These are phyloP conservation scores for Clarkia xantiana DNA, from an alignment of 345 rosid genomes.

Conservation along the genomic window DNA sequence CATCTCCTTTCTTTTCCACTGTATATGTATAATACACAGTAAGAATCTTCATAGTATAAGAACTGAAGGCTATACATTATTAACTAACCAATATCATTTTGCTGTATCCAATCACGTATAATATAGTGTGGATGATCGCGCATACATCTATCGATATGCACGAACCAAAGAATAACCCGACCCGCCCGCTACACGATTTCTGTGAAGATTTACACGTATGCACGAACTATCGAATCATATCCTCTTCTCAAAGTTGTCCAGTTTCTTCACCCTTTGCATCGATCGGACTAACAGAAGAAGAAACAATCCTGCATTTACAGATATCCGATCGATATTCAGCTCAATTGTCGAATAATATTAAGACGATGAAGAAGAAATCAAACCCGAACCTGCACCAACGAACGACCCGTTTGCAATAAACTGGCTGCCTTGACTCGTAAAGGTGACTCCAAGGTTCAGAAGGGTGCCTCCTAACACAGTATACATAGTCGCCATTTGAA, in stretches of 20 bases:
- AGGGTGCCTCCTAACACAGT: constrained; percentile 72
- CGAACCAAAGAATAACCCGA: too few relatives aligned
- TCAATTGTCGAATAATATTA: neutral
- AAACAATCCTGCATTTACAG: constrained; percentile 47
- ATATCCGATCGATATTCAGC: neutral
- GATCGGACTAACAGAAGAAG: constrained; percentile 43
- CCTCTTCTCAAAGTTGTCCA: constrained; percentile 91
- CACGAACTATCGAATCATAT: constrained; percentile 29
- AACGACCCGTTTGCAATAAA: constrained; percentile 64
- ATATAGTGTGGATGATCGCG: too few relatives aligned
- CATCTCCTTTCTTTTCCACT: too few relatives aligned
- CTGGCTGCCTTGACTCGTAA: constrained; percentile 49
- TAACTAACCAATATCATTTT: too few relatives aligned
- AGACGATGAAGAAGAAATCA: neutral
- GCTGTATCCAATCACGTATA: too few relatives aligned
- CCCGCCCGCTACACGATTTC: too few relatives aligned
- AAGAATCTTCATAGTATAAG: too few relatives aligned
- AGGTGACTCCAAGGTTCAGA: constrained; percentile 70
- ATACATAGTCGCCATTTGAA: constrained; percentile 91
- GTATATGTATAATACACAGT: too few relatives aligned
- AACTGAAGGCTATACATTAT: too few relatives aligned
- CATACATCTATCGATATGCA: too few relatives aligned
- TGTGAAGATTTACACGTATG: too few relatives aligned
- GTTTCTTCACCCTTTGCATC: constrained; percentile 66
- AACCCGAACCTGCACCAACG: constrained; percentile 54